A percentile compares a stretch with the other conserved stretches of the same genome.
phyloP scores from a whole-genome alignment of 768 basidiomycete species.

The Leccinum ochraceum region DNA sequence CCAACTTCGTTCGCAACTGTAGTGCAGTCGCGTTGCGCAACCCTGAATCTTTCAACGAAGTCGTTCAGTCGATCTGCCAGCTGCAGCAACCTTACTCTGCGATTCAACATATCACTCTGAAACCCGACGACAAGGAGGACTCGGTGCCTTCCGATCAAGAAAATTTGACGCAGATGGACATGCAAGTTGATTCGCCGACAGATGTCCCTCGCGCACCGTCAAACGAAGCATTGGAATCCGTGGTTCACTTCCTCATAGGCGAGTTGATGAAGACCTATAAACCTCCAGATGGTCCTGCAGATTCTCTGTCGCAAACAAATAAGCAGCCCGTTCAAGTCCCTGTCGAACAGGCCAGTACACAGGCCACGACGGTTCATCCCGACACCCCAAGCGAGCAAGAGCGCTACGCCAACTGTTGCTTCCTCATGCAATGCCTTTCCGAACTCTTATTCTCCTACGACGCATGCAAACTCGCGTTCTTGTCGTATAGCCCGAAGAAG shows the following conservation, averaged over 20 bases:
- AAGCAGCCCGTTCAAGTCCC: constrained; percentile 13
- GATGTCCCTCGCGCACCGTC: constrained; percentile 27
- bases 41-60: constrained; percentile 71
- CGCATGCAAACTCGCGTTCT: constrained; percentile 83
- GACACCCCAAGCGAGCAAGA: constrained; percentile 26
- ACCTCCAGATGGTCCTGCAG: constrained; percentile 37
- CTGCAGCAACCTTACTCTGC: constrained; percentile 65
- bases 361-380: constrained; percentile 11
- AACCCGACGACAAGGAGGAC: constrained; percentile 36
- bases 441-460: constrained; percentile 95
- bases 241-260: constrained; percentile 68
- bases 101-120: constrained; percentile 60
- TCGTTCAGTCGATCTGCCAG: constrained; percentile 68
- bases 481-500: constrained; percentile 73
- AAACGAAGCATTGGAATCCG: constrained; percentile 54
- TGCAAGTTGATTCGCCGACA: constrained; percentile 55
- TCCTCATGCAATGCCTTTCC: constrained; percentile 89
- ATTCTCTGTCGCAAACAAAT: constrained; percentile 13
- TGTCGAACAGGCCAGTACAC: constrained; percentile 20
- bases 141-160: constrained; percentile 11
- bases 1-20: constrained; percentile 72
- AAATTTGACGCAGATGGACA: constrained; percentile 40
- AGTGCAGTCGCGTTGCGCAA: constrained; percentile 82
- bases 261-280: constrained; percentile 70
- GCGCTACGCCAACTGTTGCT: constrained; percentile 61